Percentiles rank a stretch among this genome's conserved stretches.
Conservation (phyloP, 202 grass and related monocot species). For the Carex arenaria region DNA sequence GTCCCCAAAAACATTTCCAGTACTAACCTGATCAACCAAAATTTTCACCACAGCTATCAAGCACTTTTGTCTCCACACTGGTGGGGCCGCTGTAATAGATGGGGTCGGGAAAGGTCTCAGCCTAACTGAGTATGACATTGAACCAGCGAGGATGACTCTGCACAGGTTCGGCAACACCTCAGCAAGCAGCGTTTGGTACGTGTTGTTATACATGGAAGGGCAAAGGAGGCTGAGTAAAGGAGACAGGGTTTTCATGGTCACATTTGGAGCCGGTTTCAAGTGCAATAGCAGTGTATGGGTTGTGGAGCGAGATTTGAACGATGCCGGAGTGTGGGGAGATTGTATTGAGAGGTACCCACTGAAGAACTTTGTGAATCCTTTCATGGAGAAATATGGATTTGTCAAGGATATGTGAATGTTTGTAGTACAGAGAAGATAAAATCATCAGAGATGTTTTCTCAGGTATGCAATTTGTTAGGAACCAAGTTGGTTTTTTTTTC, state of each 20-base stretch:
- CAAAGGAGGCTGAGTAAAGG: slow-evolving; percentile 42
- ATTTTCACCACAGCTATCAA: slow-evolving; percentile 39
- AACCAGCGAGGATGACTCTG: slow-evolving; percentile 81
- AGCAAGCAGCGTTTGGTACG: slow-evolving; percentile 96
- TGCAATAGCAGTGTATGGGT: slow-evolving; percentile 92
- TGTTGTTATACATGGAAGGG: slow-evolving; percentile 80
- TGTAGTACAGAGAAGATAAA: background rate
- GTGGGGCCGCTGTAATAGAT: slow-evolving; percentile 76
- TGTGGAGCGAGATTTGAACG: slow-evolving; percentile 32
- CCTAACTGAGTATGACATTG: slow-evolving; percentile 58
- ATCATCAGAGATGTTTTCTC: background rate
- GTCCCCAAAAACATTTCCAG: background rate
- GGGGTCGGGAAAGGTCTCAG: slow-evolving; percentile 59
- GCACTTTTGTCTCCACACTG: slow-evolving; percentile 89
- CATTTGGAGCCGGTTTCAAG: slow-evolving; percentile 94
- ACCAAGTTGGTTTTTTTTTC: background rate
- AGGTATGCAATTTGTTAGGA: background rate
- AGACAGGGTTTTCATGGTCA: slow-evolving; percentile 84
- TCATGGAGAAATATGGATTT: slow-evolving; percentile 81
- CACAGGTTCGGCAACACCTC: slow-evolving; percentile 92
- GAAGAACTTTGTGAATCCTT: slow-evolving; percentile 53
- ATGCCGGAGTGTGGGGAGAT: slow-evolving; percentile 65
- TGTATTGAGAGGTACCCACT: slow-evolving; percentile 59
- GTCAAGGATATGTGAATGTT: slow-evolving; percentile 51
- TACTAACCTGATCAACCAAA: background rate